Percentiles rank a stretch among this genome's conserved stretches.
phyloP scores from a whole-genome alignment of 2,329 filamentous ascomycete genomes.

The Calycina herbarum region DNA sequence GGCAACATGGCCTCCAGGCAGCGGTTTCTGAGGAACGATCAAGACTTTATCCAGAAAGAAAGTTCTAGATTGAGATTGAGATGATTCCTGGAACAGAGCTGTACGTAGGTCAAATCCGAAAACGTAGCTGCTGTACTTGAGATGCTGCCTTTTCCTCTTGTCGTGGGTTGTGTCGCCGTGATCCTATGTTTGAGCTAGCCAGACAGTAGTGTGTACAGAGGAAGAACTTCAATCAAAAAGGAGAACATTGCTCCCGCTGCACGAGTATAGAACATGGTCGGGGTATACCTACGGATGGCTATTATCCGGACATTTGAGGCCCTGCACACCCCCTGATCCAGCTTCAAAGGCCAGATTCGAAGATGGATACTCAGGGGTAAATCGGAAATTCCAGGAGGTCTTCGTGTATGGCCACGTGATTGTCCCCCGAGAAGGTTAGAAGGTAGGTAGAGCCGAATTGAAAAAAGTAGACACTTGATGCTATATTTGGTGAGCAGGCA shows the following conservation, averaged over 20 bases:
- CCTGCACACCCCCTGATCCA: slow-evolving; percentile 1
- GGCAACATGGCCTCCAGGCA: too few species aligned
- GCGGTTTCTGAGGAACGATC: too few species aligned
- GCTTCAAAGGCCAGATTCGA: slow-evolving; percentile 1
- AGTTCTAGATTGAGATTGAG: neutral
- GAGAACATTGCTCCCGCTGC: neutral
- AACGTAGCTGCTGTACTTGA: neutral
- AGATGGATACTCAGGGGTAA: slow-evolving; percentile 1
- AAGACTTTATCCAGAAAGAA: too few species aligned
- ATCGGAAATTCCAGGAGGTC: neutral
- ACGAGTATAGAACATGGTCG: neutral
- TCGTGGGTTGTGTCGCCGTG: neutral
- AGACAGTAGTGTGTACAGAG: neutral
- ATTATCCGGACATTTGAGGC: slow-evolving; percentile 3
- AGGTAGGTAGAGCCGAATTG: neutral
- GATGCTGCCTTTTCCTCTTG: neutral
- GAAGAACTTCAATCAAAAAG: neutral
- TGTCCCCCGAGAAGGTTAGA: neutral
- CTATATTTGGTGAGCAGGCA: neutral
- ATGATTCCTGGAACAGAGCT: neutral
- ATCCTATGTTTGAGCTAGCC: neutral
- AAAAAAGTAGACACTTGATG: neutral
- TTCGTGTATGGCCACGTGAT: neutral
- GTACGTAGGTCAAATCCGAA: too few species aligned
- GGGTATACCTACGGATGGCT: slow-evolving; percentile 2